A percentile compares a stretch with the other conserved stretches of the same genome.
Conservation (phyloP, 192 early-diverging fungal genomes). For the Mortierella claussenii region DNA sequence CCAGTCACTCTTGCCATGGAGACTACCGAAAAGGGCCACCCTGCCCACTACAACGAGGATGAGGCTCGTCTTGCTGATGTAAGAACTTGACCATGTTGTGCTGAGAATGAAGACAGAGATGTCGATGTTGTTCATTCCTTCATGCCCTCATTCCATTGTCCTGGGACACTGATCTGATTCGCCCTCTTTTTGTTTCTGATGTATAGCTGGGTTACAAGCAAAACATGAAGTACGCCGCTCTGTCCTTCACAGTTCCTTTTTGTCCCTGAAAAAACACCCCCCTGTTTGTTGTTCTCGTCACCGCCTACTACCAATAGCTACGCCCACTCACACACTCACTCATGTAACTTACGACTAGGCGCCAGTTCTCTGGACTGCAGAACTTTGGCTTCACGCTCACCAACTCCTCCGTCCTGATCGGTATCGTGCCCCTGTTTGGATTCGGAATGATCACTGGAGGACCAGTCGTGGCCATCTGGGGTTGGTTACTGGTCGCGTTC, state of each 20-base stretch:
- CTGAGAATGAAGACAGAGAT: too few species aligned
- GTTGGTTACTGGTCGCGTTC: constrained; percentile 60
- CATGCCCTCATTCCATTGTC: too few species aligned
- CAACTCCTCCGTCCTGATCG: constrained; percentile 46
- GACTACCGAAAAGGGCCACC: constrained; percentile 37
- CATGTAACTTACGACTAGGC: constrained; percentile 5
- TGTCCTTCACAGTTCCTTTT: neutral
- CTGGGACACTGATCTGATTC: neutral
- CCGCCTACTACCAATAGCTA: too few species aligned
- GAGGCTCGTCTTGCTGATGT: constrained; percentile 44
- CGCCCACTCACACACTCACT: too few species aligned
- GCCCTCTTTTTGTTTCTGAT: neutral
- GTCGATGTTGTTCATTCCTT: too few species aligned
- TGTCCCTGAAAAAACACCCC: neutral
- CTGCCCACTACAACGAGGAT: constrained; percentile 44
- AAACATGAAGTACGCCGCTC: constrained; percentile 45
- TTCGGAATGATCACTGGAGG: constrained; percentile 60
- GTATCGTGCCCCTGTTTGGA: constrained; percentile 53
- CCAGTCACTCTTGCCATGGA: too few species aligned
- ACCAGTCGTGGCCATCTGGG: constrained; percentile 58
- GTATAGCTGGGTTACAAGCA: constrained; percentile 47
- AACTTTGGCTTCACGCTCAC: constrained; percentile 52
- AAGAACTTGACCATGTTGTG: neutral
- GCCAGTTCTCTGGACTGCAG: constrained; percentile 50
- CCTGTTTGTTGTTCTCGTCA: neutral